These are phyloP conservation scores for Pezizomycotina sp. DNA, from an alignment of 2,329 filamentous ascomycete species.

Conservation along the genomic window DNA sequence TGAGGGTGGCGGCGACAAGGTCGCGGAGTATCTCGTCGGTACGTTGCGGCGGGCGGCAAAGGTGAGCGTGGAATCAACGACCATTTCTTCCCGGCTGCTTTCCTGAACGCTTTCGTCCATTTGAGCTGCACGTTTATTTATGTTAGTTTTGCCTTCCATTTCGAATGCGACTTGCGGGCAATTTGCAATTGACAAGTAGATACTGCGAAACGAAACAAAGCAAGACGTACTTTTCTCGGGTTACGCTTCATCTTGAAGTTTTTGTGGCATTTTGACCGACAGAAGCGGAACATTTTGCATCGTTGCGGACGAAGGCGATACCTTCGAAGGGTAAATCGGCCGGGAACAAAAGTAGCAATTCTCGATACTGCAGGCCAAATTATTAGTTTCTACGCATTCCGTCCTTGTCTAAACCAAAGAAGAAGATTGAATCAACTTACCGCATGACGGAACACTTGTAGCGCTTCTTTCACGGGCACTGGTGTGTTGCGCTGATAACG, in stretches of 20 bases:
- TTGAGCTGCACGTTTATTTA: conserved; percentile 43
- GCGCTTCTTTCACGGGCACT: too few relatives aligned
- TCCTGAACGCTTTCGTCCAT: conserved; percentile 90
- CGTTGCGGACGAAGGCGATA: conserved; percentile 52
- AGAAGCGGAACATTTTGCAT: conserved; percentile 52
- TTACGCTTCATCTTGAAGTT: conserved; percentile 27
- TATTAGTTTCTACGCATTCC: too few relatives aligned
- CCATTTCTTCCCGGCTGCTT: conserved; percentile 68
- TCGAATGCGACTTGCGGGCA: too few relatives aligned
- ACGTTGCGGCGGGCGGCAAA: conserved; percentile 88
- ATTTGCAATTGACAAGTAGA: too few relatives aligned
- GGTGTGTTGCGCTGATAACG: too few relatives aligned
- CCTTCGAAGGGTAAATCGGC: conserved; percentile 48
- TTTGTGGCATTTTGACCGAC: conserved; percentile 51
- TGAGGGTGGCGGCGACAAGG: conserved; percentile 68
- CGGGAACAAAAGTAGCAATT: conserved; percentile 57
- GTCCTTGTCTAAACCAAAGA: too few relatives aligned
- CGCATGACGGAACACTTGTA: too few relatives aligned
- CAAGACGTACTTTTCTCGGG: conserved; percentile 16
- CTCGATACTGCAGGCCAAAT: too few relatives aligned
- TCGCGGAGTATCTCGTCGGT: conserved; percentile 90
- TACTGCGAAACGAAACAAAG: too few relatives aligned
- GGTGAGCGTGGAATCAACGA: conserved; percentile 82
- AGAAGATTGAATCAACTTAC: too few relatives aligned
- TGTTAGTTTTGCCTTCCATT: conserved; percentile 74